Base-by-base conservation (phyloP, 139 green algal species). In the Closterium sp. region DNA sequence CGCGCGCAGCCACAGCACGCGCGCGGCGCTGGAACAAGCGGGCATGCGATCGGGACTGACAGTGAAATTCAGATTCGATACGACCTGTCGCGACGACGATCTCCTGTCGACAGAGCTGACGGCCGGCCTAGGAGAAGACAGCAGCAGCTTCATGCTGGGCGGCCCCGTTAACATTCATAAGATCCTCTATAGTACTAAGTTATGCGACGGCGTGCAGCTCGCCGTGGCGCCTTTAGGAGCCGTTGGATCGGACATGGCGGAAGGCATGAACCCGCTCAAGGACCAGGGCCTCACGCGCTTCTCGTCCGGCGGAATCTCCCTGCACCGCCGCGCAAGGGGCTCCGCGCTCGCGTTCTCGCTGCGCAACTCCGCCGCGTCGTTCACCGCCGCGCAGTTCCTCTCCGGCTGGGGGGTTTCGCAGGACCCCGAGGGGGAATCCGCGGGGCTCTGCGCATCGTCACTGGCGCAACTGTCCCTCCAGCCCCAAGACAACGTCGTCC, bases 371-470 rank as follows among this genome's bases (percentile, higher is more conserved):
- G 10, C 24, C 13, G 91, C 87, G 2, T 50, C 91, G 27, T 62
- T 93, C 85, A 93, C 91, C n/a, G 73, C 86, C 13, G 91, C 91
- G 31, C 91, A 93, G 91, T 93, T 93, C 86, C 27, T 93, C 27
- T 62, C 30, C 84, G 32, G 85, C 24, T 92, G 89, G 89, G 89
- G 89, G 4, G 32, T 85, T 1, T 31, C 89, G 24, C 21, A 42
- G 24, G 27, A 62, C 50, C 27, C 85, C 28, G 89, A 87, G n/a
- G 86, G 70, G 42, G 84, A 87, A 32, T 30, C 29, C 86, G 29
- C 86, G 21, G 91, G 91, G 17, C 86, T 91, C 0, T 88, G 86
- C 79, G 85, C 91, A 5, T 31, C 85, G 87, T 92, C 91, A 0
- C 42, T 93, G 9, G 91, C 91, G 22, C 91, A 93, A 27, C 73